Conservation (phyloP, 345 rosid genomes). For the Orychophragmus violaceus region DNA sequence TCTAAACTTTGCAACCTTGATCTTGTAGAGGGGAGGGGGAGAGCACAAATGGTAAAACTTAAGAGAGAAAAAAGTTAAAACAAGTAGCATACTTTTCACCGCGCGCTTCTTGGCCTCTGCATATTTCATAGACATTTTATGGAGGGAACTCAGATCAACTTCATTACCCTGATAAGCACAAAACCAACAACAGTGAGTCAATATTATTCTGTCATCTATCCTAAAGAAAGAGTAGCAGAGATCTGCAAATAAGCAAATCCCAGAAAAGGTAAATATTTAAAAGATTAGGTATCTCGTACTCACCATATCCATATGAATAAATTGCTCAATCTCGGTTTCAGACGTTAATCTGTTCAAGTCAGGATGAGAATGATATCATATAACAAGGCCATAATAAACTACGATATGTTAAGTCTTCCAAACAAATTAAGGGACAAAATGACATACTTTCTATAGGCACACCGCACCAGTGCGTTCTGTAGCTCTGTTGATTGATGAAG, state of each 20-base stretch:
- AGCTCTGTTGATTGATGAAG: no score
- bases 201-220: not conserved
- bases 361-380: slow-evolving; percentile 12
- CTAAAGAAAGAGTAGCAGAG: not conserved
- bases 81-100: slow-evolving; percentile 44
- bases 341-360: slow-evolving; percentile 46
- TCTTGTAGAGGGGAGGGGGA: not conserved
- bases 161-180: slow-evolving; percentile 46
- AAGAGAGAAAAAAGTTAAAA: not conserved
- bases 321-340: slow-evolving; percentile 42
- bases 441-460: no score
- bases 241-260: not conserved
- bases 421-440: not conserved
- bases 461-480: no score
- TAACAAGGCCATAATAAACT: not conserved
- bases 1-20: not conserved
- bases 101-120: slow-evolving; percentile 64
- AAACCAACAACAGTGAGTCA: not conserved
- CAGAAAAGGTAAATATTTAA: not conserved
- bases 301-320: slow-evolving; percentile 81
- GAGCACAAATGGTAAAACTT: not conserved
- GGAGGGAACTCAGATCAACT: slow-evolving; percentile 44
- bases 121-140: slow-evolving; percentile 51
- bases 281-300: slow-evolving; percentile 5
- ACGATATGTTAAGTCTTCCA: not conserved